phyloP scores from a whole-genome alignment of 2,329 filamentous ascomycete genomes.

The Trichoderma breve region DNA sequence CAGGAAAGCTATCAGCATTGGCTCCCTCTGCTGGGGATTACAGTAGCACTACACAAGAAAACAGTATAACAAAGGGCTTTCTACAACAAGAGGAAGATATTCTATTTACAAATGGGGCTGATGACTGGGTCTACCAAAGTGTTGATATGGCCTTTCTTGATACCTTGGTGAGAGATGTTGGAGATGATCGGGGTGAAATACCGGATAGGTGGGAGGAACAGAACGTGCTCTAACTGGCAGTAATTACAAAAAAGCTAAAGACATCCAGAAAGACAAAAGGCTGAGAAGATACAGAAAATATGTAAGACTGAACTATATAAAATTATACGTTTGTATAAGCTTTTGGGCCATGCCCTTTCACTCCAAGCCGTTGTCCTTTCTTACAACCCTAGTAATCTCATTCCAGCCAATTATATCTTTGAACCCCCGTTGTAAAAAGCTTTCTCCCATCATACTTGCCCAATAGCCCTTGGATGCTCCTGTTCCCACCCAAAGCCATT shows the following conservation, averaged over 20 bases:
- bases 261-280: not conserved
- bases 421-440: not conserved
- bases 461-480: not conserved
- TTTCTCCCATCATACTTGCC: not conserved
- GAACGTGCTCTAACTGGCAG: not conserved
- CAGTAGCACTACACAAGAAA: not conserved
- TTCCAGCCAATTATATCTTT: not conserved
- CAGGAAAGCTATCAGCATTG: not conserved
- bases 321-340: not conserved
- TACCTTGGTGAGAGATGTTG: not conserved
- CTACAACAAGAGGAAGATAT: not conserved
- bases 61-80: not conserved
- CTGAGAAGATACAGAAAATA: not conserved
- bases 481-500: slow-evolving; percentile 5
- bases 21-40: not conserved
- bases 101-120: not conserved
- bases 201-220: not conserved
- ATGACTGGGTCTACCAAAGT: not conserved
- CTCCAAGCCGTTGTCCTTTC: not conserved
- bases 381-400: not conserved
- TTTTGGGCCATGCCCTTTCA: not conserved
- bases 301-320: not conserved
- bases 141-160: not conserved
- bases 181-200: not conserved
- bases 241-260: not conserved